Base-by-base conservation (phyloP, 352 stramenopile genomes). In the Phytopythium mirpurense region DNA sequence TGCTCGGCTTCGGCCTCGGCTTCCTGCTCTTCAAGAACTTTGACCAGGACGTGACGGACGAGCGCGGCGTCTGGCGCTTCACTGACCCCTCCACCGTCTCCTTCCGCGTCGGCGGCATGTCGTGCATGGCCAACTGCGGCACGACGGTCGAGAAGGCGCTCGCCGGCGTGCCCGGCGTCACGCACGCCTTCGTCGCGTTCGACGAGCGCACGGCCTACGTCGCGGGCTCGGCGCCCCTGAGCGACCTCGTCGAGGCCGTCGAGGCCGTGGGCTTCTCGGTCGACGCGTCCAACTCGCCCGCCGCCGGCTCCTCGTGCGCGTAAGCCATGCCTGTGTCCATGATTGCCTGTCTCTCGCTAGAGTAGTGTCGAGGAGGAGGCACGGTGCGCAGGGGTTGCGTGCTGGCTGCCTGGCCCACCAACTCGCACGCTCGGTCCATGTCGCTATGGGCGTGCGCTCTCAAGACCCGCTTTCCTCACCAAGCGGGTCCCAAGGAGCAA, bases 61-160 rank as follows among this genome's bases (percentile, higher is more conserved):
- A 88, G 60, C 81, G 78, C 37, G 81, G 78, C 14, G 72, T 72
- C 43, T 89, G 78, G 78, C 74, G 78, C 19, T 89, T 78, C 57
- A 83, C 48, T 14, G 74, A 89, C 44, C 70, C 70, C 57, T 85
- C 78, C n/a, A 89, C 74, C 12, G 70, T 93, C 40, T 58, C 72
- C 14, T 72, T 95, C 24, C 67, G 70, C 45, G 74, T 98, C 6
- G 82, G 95, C 45, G 90, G 91, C 44, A 96, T 97, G 78, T 97
- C 75, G 16, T 86, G 74, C 24, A 78, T 91, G 62, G 90, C 93
- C 21, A 91, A 90, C 51, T 84, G 82, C 52, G 90, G 88, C 46
- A 94, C 26, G 21, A 88, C 75, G n/a, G 73, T 87, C 8, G 37
- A 63, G 47, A 68, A 72, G 34, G 67, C 73, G 27, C 41, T 88